Conservation (phyloP, 2,329 filamentous ascomycete species). For the Colletotrichum acutatum region DNA sequence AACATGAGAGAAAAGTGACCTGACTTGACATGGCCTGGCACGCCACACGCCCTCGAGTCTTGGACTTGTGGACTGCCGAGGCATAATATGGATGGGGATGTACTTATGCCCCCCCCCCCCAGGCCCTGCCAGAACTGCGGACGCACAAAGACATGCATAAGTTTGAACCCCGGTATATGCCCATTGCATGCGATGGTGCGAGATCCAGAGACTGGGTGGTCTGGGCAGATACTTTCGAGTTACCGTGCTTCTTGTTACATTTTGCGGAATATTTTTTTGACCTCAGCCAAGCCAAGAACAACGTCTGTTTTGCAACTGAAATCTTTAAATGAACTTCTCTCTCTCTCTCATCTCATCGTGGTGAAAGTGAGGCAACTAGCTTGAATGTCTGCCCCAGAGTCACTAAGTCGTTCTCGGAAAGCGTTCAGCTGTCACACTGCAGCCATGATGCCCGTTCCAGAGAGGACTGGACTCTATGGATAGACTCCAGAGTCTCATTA, state of each 20-base stretch:
- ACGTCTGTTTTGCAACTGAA: background rate
- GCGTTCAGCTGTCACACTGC: background rate
- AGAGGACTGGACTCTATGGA: background rate
- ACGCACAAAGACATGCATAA: constrained; percentile 18
- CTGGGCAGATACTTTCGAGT: background rate
- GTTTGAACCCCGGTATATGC: background rate
- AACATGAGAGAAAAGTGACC: background rate
- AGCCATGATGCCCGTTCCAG: constrained; percentile 12
- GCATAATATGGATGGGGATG: background rate
- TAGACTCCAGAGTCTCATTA: constrained; percentile 12
- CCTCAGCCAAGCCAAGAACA: background rate
- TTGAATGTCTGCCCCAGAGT: background rate
- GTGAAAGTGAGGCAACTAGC: background rate
- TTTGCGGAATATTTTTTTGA: background rate
- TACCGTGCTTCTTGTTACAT: background rate
- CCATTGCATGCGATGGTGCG: background rate
- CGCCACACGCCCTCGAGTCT: too few relatives aligned
- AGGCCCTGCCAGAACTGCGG: background rate
- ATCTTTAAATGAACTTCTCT: background rate
- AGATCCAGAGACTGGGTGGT: background rate
- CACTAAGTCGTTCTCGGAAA: background rate
- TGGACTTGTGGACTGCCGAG: constrained; percentile 1
- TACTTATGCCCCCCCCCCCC: background rate
- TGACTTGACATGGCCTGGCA: background rate
- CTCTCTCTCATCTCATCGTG: background rate